Conservation (phyloP, 352 stramenopile genomes). For the Pythium aphanidermatum region DNA sequence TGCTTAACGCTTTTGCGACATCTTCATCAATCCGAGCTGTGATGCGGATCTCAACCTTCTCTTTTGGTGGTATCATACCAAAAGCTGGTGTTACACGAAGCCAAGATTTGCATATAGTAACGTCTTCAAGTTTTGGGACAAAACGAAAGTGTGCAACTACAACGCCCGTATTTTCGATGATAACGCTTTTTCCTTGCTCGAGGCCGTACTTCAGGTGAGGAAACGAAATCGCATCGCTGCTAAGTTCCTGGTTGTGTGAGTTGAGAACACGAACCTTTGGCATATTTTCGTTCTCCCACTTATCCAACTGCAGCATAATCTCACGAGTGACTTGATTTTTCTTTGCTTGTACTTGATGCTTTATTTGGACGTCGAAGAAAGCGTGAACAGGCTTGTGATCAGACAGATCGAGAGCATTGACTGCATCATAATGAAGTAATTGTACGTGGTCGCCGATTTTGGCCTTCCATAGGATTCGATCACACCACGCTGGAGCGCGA, state of each 20-base stretch:
- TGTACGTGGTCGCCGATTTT: slow-evolving; percentile 45
- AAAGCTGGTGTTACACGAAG: slow-evolving; percentile 86
- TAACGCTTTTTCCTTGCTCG: slow-evolving; percentile 52
- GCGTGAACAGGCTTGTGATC: slow-evolving; percentile 99
- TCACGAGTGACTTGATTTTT: slow-evolving; percentile 90
- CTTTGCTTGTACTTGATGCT: slow-evolving; percentile 89
- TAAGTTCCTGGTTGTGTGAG: slow-evolving; percentile 28
- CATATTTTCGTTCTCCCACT: slow-evolving; percentile 95
- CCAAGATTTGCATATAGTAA: slow-evolving; percentile 89
- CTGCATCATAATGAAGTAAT: slow-evolving; percentile 83
- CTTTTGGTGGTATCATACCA: slow-evolving; percentile 80
- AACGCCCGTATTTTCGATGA: slow-evolving; percentile 89
- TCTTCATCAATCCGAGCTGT: slow-evolving; percentile 87
- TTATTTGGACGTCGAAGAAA: slow-evolving; percentile 87
- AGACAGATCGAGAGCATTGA: slow-evolving; percentile 90
- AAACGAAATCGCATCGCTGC: slow-evolving; percentile 61
- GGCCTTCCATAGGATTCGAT: slow-evolving; percentile 81
- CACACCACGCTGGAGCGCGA: slow-evolving; percentile 96
- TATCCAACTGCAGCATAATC: slow-evolving; percentile 93
- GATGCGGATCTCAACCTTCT: slow-evolving; percentile 87
- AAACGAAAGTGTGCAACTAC: slow-evolving; percentile 95
- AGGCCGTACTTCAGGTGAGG: slow-evolving; percentile 53
- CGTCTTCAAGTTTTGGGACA: slow-evolving; percentile 86
- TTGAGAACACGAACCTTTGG: slow-evolving; percentile 87
- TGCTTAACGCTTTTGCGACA: slow-evolving; percentile 88